Evolutionary conservation across 1,284 basidiomycete species (phyloP).

Genomic region (Pseudozyma pruni): DNA sequence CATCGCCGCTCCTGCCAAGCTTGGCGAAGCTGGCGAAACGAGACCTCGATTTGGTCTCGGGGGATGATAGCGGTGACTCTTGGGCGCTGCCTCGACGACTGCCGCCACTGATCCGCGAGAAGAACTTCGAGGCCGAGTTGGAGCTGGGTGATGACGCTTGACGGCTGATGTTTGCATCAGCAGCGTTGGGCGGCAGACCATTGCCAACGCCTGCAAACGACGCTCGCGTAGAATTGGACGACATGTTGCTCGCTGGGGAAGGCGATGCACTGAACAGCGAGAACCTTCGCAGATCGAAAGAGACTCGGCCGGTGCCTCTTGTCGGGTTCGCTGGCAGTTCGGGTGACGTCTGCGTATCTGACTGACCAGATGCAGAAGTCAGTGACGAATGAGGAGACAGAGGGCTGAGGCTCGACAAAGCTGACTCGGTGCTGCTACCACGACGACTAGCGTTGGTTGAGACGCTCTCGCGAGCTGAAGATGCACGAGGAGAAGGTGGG

Average conservation of each 20-base stretch:
- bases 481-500: constrained; percentile 18
- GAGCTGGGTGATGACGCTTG: constrained; percentile 12
- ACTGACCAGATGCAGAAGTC: background rate
- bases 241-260: constrained; percentile 21
- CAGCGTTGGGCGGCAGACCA: constrained; percentile 10
- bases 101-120: constrained; percentile 38
- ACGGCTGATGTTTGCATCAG: constrained; percentile 3
- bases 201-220: constrained; percentile 21
- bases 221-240: constrained; percentile 6
- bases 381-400: constrained; percentile 5
- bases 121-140: constrained; percentile 25
- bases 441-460: constrained; percentile 22
- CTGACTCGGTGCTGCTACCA: constrained; percentile 22
- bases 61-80: constrained; percentile 12
- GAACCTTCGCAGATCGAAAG: constrained; percentile 31
- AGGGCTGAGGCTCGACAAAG: background rate
- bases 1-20: constrained; percentile 14
- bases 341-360: background rate
- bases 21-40: constrained; percentile 31
- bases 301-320: constrained; percentile 13
- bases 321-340: background rate
- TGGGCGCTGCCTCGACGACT: constrained; percentile 29
- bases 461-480: constrained; percentile 15
- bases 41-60: constrained; percentile 24
- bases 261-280: constrained; percentile 11